Base-by-base conservation (phyloP, 2,329 filamentous ascomycete species). In the Dichotomopilus funicola region DNA sequence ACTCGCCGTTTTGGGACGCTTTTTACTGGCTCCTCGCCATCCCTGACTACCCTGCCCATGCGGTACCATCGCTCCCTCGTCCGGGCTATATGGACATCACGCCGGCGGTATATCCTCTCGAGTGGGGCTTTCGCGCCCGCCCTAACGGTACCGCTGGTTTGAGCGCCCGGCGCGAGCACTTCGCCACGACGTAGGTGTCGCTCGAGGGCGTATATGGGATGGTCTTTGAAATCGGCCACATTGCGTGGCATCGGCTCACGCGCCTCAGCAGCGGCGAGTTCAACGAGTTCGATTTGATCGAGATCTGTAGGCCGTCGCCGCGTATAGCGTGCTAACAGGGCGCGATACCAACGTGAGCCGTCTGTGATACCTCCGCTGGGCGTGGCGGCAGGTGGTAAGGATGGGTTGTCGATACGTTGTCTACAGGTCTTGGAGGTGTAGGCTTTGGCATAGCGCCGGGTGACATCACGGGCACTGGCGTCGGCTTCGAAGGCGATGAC, bases 21-120 rank as follows among this genome's bases (percentile, higher is more conserved):
- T 67, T 96, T 97, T 11, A 88, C 78, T 0, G 94, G 89, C 54
- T 94, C 86, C 68, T 96, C 89, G 11, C 87, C 83, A 0, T 82
- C 72, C 62, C 83, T 89, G 6, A 99, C 82, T 60, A 91, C 86
- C 33, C 90, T 80, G 0, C 94, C 94, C 57, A 92, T 72, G 2
- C 91, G 84, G 69, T 94, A 96, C 95, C 94, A 99, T 60, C 88
- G 90, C 62, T 95, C 90, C 3, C 83, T 85, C 59, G 85, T 95
- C 59, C 85, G 82, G 1, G 90, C 90, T 5, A 83, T 66, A 51
- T 89, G 84, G 0, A 99, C 89, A 67, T 97, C 89, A 48, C 78
- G 79, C 3, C 94, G 81, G 31, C 91, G 83, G 67, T 89, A 99
- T 0, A 99, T 86, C 51, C 82, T 81, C 68, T 96, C 91, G 59